Conservation (phyloP, 208 protist genomes). For the Endotrypanum monterogeii region DNA sequence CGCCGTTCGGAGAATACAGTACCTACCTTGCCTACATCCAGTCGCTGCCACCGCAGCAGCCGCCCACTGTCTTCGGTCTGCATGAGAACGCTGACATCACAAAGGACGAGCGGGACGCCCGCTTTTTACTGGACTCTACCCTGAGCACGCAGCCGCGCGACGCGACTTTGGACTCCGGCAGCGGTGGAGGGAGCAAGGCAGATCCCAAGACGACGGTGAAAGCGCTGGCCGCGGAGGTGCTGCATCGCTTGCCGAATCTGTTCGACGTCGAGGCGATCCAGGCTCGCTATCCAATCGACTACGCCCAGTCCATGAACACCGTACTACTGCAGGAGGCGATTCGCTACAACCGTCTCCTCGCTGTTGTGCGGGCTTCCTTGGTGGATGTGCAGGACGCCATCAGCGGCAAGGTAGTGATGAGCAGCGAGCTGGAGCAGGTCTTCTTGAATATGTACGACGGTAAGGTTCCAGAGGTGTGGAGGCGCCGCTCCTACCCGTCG, state of each 20-base stretch:
- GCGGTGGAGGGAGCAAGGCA: constrained; percentile 33
- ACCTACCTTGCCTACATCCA: constrained; percentile 91
- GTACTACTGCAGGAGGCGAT: constrained; percentile 94
- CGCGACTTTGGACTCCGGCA: constrained; percentile 10
- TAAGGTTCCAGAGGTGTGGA: constrained; percentile 92
- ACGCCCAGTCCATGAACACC: constrained; percentile 96
- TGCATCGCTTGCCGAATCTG: constrained; percentile 77
- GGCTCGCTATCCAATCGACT: constrained; percentile 85
- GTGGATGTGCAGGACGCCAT: constrained; percentile 95
- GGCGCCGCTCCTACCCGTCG: constrained; percentile 94
- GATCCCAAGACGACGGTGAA: constrained; percentile 87
- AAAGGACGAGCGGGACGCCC: constrained; percentile 91
- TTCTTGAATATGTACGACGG: constrained; percentile 94
- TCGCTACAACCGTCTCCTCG: constrained; percentile 94
- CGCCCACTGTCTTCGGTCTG: constrained; percentile 92
- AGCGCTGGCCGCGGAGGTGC: constrained; percentile 88
- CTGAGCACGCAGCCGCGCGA: constrained; percentile 90
- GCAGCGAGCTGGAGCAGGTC: constrained; percentile 94
- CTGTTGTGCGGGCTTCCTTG: constrained; percentile 90
- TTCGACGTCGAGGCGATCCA: constrained; percentile 93
- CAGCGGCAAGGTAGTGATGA: constrained; percentile 98
- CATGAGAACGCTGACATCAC: constrained; percentile 96
- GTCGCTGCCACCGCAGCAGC: constrained; percentile 75
- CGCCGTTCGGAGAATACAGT: constrained; percentile 80
- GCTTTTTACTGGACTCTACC: constrained; percentile 83